Evolutionary conservation across 495 filamentous ascomycete genomes (phyloP), one percentile per base, ranked within the genome.

Genomic region (Xylaria castorea): DNA sequence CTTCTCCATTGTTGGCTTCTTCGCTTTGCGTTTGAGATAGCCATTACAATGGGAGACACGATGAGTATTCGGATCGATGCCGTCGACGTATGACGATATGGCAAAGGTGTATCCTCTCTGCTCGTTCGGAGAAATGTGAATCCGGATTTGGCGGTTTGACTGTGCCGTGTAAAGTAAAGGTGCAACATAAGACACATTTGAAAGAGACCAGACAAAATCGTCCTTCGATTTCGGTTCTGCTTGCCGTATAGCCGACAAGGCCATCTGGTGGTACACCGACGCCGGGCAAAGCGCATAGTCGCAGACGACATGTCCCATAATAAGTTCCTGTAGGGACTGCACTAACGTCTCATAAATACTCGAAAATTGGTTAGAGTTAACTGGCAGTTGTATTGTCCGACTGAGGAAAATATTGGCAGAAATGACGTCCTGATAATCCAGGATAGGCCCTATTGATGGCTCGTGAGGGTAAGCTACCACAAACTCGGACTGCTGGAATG

Each of bases 251-350:
- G 66, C 66, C 6, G 66, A 69, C 8, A 69, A 11, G 11, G 66
- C 66, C 51, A 69, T 60, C 51, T 69, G 66, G 66, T 69, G 66
- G n/a, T 69, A 69, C 11, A 69, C 66, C 20, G 66, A 69, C 7
- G 66, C 66, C n/a, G 66, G 66, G 22, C 66, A 69, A 27, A 69
- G 66, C 20, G 66, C 66, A 60, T 69, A 57, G 36, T 69, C 66
- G 51, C 66, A 69, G 50, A 69, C 66, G 34, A 69, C 46, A 30
- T 69, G 66, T 9, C 66, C 66, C 18, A 42, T 46, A 18, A 69
- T 69, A 30, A 69, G 58, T 25, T 69, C 51, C 32, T 69, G 55
- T n/a, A 69, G n/a, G 3, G 66, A 60, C 34, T 69, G 66, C 14
- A 60, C 20, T 42, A 36, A 44, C 3, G 66, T 46, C 51, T 69